Percentiles rank a stretch among this genome's conserved stretches.
phyloP scores from a whole-genome alignment of 75 land plant genomes.

The Cryptomeria japonica region DNA sequence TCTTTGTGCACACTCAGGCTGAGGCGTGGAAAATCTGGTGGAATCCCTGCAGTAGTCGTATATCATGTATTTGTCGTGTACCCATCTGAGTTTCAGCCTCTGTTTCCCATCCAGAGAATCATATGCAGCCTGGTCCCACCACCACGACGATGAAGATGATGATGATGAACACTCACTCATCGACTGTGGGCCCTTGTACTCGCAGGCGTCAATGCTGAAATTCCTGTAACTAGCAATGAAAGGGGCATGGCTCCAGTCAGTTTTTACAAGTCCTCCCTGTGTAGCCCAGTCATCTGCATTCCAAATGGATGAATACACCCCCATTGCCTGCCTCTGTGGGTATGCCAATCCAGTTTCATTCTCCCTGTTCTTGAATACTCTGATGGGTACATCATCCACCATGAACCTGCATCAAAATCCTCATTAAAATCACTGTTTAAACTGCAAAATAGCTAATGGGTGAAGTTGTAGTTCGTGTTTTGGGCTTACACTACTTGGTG shows the following conservation, averaged over 20 bases:
- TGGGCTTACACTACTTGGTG: not conserved
- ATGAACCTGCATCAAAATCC: not conserved
- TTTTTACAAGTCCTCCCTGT: no score
- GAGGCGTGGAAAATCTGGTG: slow-evolving; percentile 30
- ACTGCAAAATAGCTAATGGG: no score
- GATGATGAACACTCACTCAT: not conserved
- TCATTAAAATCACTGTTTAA: no score
- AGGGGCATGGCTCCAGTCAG: no score
- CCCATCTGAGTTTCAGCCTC: slow-evolving; percentile 15
- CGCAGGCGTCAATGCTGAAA: slow-evolving; percentile 24
- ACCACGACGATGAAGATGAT: not conserved
- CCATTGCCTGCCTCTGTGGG: slow-evolving; percentile 32
- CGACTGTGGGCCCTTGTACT: not conserved
- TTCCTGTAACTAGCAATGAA: no score
- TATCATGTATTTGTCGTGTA: slow-evolving; percentile 44
- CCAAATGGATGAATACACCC: slow-evolving; percentile 35
- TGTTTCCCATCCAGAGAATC: not conserved
- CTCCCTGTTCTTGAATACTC: slow-evolving; percentile 37
- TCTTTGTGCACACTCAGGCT: slow-evolving; percentile 23
- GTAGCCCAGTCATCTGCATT: slow-evolving; percentile 7
- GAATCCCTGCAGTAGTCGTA: slow-evolving; percentile 75
- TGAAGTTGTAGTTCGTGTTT: not conserved
- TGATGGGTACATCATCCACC: not conserved
- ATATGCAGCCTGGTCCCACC: not conserved
- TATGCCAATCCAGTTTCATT: slow-evolving; percentile 26